These are phyloP conservation scores for Paulownia fortunei DNA, from an alignment of 257 asterid species.

Conservation along the genomic window DNA sequence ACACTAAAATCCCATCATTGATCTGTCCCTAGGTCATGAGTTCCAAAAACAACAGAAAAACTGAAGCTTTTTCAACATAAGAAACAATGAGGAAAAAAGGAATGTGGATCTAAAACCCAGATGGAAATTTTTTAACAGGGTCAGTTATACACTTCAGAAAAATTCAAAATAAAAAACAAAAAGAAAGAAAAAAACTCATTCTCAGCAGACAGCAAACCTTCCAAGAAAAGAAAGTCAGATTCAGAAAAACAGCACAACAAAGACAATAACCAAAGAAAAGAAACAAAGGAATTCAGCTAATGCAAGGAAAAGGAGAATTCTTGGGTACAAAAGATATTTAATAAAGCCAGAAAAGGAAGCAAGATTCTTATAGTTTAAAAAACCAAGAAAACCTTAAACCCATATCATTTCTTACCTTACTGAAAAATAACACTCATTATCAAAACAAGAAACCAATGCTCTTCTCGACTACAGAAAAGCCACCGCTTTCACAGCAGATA, in stretches of 20 bases:
- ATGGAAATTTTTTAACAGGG: slow-evolving; percentile 22
- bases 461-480: slow-evolving; percentile 2
- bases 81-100: not conserved
- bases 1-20: slow-evolving; percentile 1
- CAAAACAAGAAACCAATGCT: slow-evolving; percentile 14
- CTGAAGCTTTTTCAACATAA: not conserved
- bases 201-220: slow-evolving; percentile 9
- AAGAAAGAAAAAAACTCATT: not conserved
- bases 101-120: slow-evolving; percentile 38
- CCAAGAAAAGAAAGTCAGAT: slow-evolving; percentile 15
- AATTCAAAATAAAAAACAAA: not conserved
- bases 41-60: not conserved
- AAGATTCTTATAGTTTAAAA: slow-evolving; percentile 17
- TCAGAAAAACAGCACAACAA: not conserved
- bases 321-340: not conserved
- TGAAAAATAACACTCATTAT: slow-evolving; percentile 38
- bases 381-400: slow-evolving; percentile 26
- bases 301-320: slow-evolving; percentile 27
- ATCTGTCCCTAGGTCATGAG: not conserved
- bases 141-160: slow-evolving; percentile 12
- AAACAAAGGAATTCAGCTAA: slow-evolving; percentile 33
- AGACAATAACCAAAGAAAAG: not conserved
- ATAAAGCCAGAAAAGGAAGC: not conserved
- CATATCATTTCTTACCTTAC: slow-evolving; percentile 37
- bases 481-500: slow-evolving; percentile 35